Conservation (phyloP, 2,329 filamentous ascomycete genomes). For the Gnomoniopsis smithogilvyi region DNA sequence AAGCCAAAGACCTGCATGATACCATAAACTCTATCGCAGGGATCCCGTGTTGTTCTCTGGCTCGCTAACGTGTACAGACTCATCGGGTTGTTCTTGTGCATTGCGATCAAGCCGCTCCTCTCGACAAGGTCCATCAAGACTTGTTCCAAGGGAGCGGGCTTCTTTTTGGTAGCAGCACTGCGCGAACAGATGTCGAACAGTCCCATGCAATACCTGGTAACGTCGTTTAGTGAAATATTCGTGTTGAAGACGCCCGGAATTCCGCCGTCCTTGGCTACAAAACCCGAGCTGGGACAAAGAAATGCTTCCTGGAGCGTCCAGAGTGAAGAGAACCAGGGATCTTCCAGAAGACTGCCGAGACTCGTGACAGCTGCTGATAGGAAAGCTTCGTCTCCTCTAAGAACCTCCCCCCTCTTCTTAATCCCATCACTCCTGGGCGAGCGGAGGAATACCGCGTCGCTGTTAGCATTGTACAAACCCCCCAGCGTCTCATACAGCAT, state of each 20-base stretch:
- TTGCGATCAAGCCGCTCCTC: not conserved
- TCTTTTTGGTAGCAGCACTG: not conserved
- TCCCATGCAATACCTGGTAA: not conserved
- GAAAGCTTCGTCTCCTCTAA: not conserved
- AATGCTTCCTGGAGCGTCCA: conserved; percentile 5
- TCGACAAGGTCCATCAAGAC: not conserved
- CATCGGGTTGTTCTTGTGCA: not conserved
- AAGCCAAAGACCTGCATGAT: conserved; percentile 5
- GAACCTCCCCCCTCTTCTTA: not conserved
- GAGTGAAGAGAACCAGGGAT: conserved; percentile 1
- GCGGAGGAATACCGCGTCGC: not conserved
- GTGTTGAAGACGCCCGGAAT: not conserved
- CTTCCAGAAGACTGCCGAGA: not conserved
- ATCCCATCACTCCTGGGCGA: not conserved
- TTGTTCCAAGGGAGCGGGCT: not conserved
- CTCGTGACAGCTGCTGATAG: not conserved
- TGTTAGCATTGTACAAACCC: not conserved
- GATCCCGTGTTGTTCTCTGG: not conserved
- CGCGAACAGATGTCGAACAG: not conserved
- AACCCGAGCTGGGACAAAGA: not conserved
- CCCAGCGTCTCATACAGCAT: not conserved
- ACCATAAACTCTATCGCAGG: not conserved
- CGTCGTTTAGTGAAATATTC: not conserved
- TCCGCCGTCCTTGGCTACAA: not conserved
- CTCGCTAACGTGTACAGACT: not conserved